Conservation (phyloP, 495 filamentous ascomycete genomes). For the Penicillium turbatum region DNA sequence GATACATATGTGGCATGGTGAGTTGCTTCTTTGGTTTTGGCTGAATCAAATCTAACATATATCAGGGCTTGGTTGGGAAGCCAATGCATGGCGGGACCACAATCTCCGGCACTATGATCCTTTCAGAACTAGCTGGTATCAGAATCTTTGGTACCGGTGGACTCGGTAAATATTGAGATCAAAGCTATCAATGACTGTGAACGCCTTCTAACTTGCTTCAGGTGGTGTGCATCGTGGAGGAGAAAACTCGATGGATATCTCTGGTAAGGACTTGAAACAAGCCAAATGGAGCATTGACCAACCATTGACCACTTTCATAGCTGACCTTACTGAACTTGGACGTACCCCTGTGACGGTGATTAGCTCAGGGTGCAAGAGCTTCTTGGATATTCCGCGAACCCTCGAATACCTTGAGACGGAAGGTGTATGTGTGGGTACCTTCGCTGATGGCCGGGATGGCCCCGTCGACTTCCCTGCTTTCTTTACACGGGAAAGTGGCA, state of each 20-base stretch:
- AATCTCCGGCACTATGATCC: constrained; percentile 85
- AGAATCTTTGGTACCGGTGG: constrained; percentile 85
- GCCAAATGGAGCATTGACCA: neutral
- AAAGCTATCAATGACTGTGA: neutral
- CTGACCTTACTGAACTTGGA: constrained; percentile 93
- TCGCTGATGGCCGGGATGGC: constrained; percentile 68
- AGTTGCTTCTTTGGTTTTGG: constrained; percentile 13
- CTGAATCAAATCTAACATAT: constrained; percentile 8
- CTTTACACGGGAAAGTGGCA: constrained; percentile 78
- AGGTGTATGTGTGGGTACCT: constrained; percentile 81
- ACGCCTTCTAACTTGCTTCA: constrained; percentile 24
- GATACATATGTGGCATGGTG: constrained; percentile 77
- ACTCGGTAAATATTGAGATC: constrained; percentile 30
- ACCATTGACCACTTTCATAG: constrained; percentile 27
- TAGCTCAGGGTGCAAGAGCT: constrained; percentile 89
- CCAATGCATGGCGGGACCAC: constrained; percentile 85
- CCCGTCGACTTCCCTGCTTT: constrained; percentile 83
- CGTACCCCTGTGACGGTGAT: constrained; percentile 85
- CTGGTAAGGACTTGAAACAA: constrained; percentile 33
- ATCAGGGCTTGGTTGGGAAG: constrained; percentile 58
- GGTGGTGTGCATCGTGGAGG: constrained; percentile 93
- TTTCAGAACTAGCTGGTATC: constrained; percentile 85
- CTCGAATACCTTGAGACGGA: constrained; percentile 94
- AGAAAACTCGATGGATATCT: constrained; percentile 84
- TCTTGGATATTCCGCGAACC: constrained; percentile 85